phyloP scores from a whole-genome alignment of 345 rosid species.

The Boechera retrofracta region DNA sequence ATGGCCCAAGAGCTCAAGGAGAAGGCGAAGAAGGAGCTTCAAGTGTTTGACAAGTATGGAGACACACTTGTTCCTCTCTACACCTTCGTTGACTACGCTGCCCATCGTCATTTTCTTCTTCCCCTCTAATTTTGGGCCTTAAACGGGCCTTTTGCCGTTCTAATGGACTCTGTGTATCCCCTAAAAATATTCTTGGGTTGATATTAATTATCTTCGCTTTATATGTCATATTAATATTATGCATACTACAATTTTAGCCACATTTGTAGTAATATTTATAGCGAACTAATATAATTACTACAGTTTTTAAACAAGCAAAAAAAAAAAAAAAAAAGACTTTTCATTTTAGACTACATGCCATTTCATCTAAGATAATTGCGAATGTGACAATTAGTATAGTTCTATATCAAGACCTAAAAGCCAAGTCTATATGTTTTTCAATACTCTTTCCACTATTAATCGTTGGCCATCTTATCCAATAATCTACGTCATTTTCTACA shows the following conservation, averaged over 20 bases:
- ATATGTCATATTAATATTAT: background rate
- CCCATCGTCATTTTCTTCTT: constrained; percentile 55
- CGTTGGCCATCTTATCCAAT: constrained; percentile 39
- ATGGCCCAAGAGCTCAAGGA: constrained; percentile 69
- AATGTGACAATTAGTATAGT: background rate
- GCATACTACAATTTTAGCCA: too few relatives aligned
- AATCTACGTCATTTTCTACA: constrained; percentile 1
- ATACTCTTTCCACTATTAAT: background rate
- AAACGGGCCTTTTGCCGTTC: background rate
- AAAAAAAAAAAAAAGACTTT: constrained; percentile 6
- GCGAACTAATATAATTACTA: background rate
- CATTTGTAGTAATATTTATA: background rate
- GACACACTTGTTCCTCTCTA: constrained; percentile 66
- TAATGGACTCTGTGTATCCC: background rate
- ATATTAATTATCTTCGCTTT: background rate
- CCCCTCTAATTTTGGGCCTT: constrained; percentile 30
- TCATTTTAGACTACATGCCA: constrained; percentile 32
- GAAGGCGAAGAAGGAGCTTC: constrained; percentile 69
- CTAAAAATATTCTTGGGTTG: too few relatives aligned
- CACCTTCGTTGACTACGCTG: constrained; percentile 88
- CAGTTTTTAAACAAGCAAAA: background rate
- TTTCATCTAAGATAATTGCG: background rate
- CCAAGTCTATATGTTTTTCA: constrained; percentile 17
- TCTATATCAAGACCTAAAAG: constrained; percentile 20
- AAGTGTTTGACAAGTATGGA: constrained; percentile 68